These are phyloP conservation scores for Brettanomyces nanus DNA, from an alignment of 805 yeast genomes.

Conservation along the genomic window DNA sequence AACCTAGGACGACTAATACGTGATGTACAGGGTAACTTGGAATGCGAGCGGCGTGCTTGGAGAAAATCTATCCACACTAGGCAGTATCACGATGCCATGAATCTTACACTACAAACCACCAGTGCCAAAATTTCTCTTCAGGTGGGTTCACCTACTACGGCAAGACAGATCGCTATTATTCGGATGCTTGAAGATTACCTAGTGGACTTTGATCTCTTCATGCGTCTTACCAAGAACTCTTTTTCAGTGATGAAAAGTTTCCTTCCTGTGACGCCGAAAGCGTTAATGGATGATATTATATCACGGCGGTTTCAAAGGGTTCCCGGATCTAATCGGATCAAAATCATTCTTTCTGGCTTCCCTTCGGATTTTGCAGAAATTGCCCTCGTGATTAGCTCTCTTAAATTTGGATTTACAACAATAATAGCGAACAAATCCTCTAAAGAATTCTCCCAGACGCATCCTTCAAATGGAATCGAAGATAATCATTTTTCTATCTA, in stretches of 20 bases:
- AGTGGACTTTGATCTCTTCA: conserved; percentile 9
- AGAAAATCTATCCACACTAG: background rate
- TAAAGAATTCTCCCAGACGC: background rate
- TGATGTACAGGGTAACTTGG: background rate
- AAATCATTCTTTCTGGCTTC: conserved; percentile 7
- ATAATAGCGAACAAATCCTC: conserved; percentile 1
- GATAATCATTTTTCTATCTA: background rate
- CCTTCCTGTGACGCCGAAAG: conserved; percentile 13
- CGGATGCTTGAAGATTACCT: conserved; percentile 13
- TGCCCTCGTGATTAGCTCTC: conserved; percentile 14
- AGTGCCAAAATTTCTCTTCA: background rate
- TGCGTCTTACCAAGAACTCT: conserved; percentile 4
- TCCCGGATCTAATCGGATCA: conserved; percentile 5
- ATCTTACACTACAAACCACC: background rate
- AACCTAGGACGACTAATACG: background rate
- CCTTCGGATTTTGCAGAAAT: conserved; percentile 16
- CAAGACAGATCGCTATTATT: background rate
- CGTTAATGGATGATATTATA: conserved; percentile 6
- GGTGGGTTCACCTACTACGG: background rate
- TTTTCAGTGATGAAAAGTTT: background rate
- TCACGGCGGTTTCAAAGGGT: conserved; percentile 8
- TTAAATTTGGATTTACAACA: conserved; percentile 10
- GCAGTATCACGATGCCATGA: background rate
- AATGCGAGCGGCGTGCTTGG: conserved; percentile 1
- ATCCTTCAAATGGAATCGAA: too few species aligned